These are phyloP conservation scores for Lophium mytilinum DNA, from an alignment of 495 filamentous ascomycete species.

Conservation along the genomic window DNA sequence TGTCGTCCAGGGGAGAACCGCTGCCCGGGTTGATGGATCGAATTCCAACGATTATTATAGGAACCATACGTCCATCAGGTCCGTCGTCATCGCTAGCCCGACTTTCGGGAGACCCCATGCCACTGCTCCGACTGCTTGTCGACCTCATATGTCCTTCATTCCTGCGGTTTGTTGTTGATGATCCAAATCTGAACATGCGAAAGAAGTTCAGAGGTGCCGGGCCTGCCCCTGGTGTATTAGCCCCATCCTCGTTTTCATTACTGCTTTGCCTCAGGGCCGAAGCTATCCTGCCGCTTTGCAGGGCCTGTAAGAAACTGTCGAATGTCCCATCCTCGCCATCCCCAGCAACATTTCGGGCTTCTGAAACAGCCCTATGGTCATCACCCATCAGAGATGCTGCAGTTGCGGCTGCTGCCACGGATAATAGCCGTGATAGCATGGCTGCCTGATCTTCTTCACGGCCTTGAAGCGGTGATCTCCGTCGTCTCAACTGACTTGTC, in stretches of 20 bases:
- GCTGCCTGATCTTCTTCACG: constrained; percentile 38
- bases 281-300: constrained; percentile 39
- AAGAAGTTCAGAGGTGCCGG: constrained; percentile 39
- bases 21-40: constrained; percentile 55
- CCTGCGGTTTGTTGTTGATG: constrained; percentile 16
- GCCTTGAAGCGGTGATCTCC: constrained; percentile 29
- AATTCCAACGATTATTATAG: constrained; percentile 65
- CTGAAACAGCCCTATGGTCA: constrained; percentile 33
- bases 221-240: constrained; percentile 17
- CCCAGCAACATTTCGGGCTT: constrained; percentile 31
- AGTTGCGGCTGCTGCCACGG: constrained; percentile 40
- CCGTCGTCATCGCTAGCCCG: constrained; percentile 42
- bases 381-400: constrained; percentile 40
- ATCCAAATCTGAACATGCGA: constrained; percentile 41
- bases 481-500: constrained; percentile 31
- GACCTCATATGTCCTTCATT: constrained; percentile 3
- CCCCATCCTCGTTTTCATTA: constrained; percentile 21
- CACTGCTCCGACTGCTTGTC: constrained; percentile 9
- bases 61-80: constrained; percentile 55
- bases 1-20: constrained; percentile 40
- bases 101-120: constrained; percentile 23
- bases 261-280: constrained; percentile 35
- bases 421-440: constrained; percentile 38
- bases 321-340: constrained; percentile 40
- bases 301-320: constrained; percentile 37